Percentiles rank a stretch among this genome's conserved stretches.
phyloP scores from a whole-genome alignment of 1,284 basidiomycete genomes.

The Sanghuangporus weigelae region DNA sequence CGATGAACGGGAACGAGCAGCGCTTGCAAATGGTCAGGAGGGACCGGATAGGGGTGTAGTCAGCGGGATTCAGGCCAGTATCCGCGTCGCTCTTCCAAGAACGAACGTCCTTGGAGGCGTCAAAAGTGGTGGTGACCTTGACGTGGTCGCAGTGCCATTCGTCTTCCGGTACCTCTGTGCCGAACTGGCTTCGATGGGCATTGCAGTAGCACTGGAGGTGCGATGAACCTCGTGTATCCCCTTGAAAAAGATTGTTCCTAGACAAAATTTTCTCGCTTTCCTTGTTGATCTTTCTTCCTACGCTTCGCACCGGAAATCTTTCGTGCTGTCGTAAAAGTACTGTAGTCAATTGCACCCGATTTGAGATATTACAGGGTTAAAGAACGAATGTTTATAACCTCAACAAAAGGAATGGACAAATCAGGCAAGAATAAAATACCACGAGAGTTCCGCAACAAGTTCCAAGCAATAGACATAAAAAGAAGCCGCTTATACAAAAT shows the following conservation, averaged over 20 bases:
- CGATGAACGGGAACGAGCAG: slow-evolving; percentile 49
- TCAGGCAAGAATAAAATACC: background rate
- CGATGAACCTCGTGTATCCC: slow-evolving; percentile 22
- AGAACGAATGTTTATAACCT: background rate
- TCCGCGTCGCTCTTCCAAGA: slow-evolving; percentile 59
- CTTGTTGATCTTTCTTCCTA: background rate
- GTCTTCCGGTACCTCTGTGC: slow-evolving; percentile 90
- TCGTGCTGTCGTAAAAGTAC: too few species aligned
- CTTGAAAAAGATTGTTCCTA: too few species aligned
- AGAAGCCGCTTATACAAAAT: background rate
- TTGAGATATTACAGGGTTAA: background rate
- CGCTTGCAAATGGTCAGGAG: slow-evolving; percentile 39
- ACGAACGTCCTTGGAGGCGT: slow-evolving; percentile 56
- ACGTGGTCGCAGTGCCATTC: slow-evolving; percentile 93
- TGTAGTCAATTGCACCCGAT: too few species aligned
- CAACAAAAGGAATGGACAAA: background rate
- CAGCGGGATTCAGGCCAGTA: slow-evolving; percentile 36
- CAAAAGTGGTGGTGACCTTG: slow-evolving; percentile 74
- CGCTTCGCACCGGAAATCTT: background rate
- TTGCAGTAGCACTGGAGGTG: slow-evolving; percentile 73
- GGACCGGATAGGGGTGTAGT: slow-evolving; percentile 21
- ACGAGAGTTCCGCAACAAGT: background rate
- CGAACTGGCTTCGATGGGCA: slow-evolving; percentile 82
- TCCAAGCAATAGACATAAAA: background rate
- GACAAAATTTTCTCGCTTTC: background rate